Base-by-base conservation (phyloP, 805 yeast species). In the Starmerella tilneyi region DNA sequence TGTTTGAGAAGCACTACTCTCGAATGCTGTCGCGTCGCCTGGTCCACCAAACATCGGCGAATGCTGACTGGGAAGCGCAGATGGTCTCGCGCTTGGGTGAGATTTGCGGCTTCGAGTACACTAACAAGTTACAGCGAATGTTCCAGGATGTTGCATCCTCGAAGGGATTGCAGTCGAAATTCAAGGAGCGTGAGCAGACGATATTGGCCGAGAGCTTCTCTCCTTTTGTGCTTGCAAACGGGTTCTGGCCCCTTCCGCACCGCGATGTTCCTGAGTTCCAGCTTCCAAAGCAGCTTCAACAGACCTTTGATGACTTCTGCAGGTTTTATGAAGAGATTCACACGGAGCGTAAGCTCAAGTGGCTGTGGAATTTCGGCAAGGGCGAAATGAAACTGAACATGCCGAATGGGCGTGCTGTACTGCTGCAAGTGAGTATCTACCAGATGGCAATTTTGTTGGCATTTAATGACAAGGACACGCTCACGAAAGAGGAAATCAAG, bases 281-380 rank as follows among this genome's bases (percentile, higher is more conserved):
- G 35, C 66, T 94, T 39, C 96, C 98, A 1, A 62, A 70, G 5
- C 82, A 77, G 51, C 70, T 94, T 47, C 61, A 69, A 46, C 69
- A 71, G 32, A 75, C 94, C 1, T 75, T 80, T 56, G 76, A 79
- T 43, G 74, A 75, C 44, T 77, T 89, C 45, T 78, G 78, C 46
- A 71, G 73, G 32, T 71, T 82, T 48, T 94, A 89, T 63, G 70
- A 75, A 34, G 67, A 71, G 28, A 80, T 81, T 57, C 96, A 89
- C 63, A 75, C 70, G 50, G 96, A 96, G 11, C 75, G 97, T 63
- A 78, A 84, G 52, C 73, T 92, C 56, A 82, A 84, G 59, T 92
- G 99, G 99, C 73, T 89, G 48, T 92, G 96, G 96, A 81, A 85
- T 56, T 77, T 84, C 60, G 84, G 94, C 38, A 81, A 89, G 62